A percentile compares a stretch with the other conserved stretches of the same genome.
These are phyloP conservation scores for Kwoniella europaea DNA, from an alignment of 768 basidiomycete genomes.

Conservation along the genomic window DNA sequence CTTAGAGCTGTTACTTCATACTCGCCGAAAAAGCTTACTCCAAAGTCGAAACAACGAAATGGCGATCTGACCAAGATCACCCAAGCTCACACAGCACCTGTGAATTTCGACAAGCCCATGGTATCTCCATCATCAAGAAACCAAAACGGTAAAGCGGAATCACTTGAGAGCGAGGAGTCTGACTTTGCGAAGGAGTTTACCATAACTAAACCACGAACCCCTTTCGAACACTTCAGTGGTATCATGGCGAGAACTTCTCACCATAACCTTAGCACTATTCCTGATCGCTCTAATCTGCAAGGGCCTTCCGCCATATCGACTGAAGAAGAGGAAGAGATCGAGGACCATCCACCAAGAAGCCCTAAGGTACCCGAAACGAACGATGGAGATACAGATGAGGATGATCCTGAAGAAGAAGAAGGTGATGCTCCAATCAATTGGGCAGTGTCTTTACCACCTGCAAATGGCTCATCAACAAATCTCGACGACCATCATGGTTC, in stretches of 20 bases:
- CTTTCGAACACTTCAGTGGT: neutral
- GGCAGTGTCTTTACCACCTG: constrained; percentile 1
- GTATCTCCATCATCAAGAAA: neutral
- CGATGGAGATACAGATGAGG: neutral
- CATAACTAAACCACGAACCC: neutral
- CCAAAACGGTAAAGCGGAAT: neutral
- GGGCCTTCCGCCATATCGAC: neutral
- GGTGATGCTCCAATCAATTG: constrained; percentile 5
- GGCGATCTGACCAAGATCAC: too few species aligned
- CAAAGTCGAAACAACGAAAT: too few species aligned
- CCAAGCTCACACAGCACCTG: too few species aligned
- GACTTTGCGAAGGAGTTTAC: neutral
- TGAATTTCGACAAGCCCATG: neutral
- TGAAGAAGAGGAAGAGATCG: constrained; percentile 6
- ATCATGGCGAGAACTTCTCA: neutral
- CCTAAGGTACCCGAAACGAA: neutral
- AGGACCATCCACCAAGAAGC: neutral
- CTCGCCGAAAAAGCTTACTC: neutral
- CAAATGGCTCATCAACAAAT: too few species aligned
- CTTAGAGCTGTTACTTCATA: neutral
- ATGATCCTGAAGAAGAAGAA: neutral
- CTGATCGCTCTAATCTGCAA: neutral
- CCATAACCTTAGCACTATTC: neutral
- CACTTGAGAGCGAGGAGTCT: constrained; percentile 1
- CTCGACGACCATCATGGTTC: neutral